Conservation (phyloP, 257 asterid genomes). For the Petrea volubilis region DNA sequence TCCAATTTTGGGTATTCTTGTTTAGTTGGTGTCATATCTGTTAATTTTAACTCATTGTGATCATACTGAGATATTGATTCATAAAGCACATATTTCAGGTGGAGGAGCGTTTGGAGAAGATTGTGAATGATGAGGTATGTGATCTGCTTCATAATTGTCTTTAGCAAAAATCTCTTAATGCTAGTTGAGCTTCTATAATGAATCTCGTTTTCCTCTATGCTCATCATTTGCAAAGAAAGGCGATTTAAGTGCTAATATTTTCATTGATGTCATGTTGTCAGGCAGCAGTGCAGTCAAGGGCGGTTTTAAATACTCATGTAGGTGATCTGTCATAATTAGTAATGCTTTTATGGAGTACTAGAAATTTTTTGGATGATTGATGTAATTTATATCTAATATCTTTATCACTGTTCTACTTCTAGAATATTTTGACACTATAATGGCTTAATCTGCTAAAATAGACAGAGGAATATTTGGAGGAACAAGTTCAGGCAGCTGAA, state of each 20-base stretch:
- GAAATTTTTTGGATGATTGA: not conserved
- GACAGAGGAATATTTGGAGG: slow-evolving; percentile 41
- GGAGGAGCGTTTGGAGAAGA: slow-evolving; percentile 16
- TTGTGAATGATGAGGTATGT: slow-evolving; percentile 36
- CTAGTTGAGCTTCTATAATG: slow-evolving; percentile 1
- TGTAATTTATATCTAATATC: not conserved
- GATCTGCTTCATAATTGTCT: slow-evolving; percentile 18
- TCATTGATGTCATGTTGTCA: slow-evolving; percentile 18
- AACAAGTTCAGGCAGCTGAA: slow-evolving; percentile 47
- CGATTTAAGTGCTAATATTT: slow-evolving; percentile 11
- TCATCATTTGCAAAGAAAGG: not conserved
- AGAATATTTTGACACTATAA: slow-evolving; percentile 8
- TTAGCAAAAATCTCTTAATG: not conserved
- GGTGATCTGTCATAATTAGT: slow-evolving; percentile 8
- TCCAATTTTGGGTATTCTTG: not conserved
- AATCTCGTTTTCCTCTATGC: not conserved
- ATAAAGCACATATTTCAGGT: slow-evolving; percentile 27
- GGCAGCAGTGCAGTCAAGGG: slow-evolving; percentile 33
- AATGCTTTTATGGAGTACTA: not conserved
- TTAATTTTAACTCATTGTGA: not conserved
- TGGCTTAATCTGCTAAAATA: slow-evolving; percentile 23
- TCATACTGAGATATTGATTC: slow-evolving; percentile 22
- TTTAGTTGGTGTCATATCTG: not conserved
- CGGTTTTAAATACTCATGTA: slow-evolving; percentile 31
- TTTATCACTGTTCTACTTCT: slow-evolving; percentile 8